phyloP scores from a whole-genome alignment of 306 rosid species.

The Astragalus glycyphyllos region DNA sequence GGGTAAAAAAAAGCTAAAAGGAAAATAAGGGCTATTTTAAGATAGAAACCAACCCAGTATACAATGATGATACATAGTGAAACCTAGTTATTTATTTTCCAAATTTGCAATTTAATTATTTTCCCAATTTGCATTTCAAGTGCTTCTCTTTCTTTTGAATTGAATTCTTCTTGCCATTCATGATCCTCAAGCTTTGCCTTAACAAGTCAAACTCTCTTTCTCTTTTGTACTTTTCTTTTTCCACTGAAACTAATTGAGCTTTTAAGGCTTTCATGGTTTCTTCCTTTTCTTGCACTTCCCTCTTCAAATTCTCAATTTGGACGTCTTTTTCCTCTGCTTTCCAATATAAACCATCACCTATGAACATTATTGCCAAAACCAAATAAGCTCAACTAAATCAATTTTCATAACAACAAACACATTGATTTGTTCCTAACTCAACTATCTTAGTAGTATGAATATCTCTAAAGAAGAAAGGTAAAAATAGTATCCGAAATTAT shows the following conservation, averaged over 20 bases:
- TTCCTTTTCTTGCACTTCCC: constrained; percentile 67
- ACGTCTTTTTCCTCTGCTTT: constrained; percentile 72
- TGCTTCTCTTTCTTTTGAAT: constrained; percentile 49
- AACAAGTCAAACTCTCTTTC: constrained; percentile 84
- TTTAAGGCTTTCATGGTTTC: constrained; percentile 58
- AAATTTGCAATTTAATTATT: constrained; percentile 28
- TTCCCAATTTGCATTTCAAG: constrained; percentile 49
- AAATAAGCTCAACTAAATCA: constrained; percentile 23
- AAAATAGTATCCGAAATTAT: constrained; percentile 7
- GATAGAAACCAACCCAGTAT: constrained; percentile 36
- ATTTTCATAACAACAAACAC: constrained; percentile 1
- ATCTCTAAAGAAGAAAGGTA: background rate
- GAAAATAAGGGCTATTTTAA: constrained; percentile 28
- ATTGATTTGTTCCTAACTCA: background rate
- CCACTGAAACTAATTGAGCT: constrained; percentile 57
- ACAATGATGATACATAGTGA: constrained; percentile 27
- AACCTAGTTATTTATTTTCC: background rate
- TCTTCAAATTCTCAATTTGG: constrained; percentile 65
- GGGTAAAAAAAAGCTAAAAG: background rate
- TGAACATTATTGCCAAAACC: background rate
- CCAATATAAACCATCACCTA: constrained; percentile 76
- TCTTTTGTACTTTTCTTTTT: constrained; percentile 60
- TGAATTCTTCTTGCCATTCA: constrained; percentile 62
- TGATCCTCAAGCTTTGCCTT: constrained; percentile 87
- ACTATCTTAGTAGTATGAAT: constrained; percentile 1